Evolutionary conservation across 2,329 filamentous ascomycete genomes (phyloP), one percentile per base, ranked within the genome.

Genomic region (Aspergillus bombycis): DNA sequence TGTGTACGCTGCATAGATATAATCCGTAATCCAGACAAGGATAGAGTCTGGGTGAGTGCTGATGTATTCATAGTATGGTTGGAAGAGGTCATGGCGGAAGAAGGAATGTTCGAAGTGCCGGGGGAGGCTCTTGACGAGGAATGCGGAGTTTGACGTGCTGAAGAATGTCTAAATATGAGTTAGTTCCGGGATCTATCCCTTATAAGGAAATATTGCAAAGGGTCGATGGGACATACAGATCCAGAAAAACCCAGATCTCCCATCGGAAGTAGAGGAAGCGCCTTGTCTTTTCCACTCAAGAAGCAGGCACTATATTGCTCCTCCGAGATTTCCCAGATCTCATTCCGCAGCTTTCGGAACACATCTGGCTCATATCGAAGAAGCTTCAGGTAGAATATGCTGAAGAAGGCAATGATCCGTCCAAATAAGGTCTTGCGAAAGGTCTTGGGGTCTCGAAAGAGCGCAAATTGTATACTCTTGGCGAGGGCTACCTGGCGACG

Each of bases 161-260:
- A 91, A 92, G 77, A 93, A 93, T 0, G 90, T 91, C 78, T 86
- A 62, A 7, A 28, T 32, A 28, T 41, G 16, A 21, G 19, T 60
- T 28, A 58, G 41, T 21, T 48, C n/a, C 5, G 52, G 6, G 28
- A n/a, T 7, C 19, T n/a, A n/a, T 41, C 19, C 7, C 19, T 38
- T 45, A 10, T 19, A 12, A n/a, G 41, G 2, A 23, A 21, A 19
- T 4, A 32, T 3, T 19, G 34, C 26, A n/a, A 30, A 21, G n/a
- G 41, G 7, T 1, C 3, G 11, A 12, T 28, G 41, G 50, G 3
- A 58, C 68, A 28, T 75, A 87, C 84, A 26, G 89, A 92, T 56
- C 91, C 91, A 32, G 88, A 91, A 72, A 91, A 91, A 3, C 90
- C 90, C 77, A 93, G 82, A 71, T 92, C 89, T 1, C 88, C 89